These are phyloP conservation scores for Botrytis fabae DNA, from an alignment of 2,329 filamentous ascomycete species.

Conservation along the genomic window DNA sequence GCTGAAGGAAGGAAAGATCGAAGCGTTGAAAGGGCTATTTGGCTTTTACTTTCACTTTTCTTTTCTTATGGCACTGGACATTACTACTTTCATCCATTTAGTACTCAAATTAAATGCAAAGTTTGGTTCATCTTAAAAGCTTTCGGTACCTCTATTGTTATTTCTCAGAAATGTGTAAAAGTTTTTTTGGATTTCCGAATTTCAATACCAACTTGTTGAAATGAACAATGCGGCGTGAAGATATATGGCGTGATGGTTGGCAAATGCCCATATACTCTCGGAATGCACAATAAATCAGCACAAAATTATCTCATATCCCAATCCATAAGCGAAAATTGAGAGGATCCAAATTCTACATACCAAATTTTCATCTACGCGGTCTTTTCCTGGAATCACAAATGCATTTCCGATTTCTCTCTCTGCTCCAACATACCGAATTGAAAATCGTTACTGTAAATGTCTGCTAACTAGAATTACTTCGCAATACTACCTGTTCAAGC, in stretches of 20 bases:
- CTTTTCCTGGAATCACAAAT: background rate
- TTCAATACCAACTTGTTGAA: background rate
- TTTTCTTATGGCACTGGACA: too few species aligned
- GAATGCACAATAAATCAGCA: background rate
- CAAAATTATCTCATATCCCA: accelerated
- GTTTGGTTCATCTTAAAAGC: background rate
- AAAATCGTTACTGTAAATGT: background rate
- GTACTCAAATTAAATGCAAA: background rate
- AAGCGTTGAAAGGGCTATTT: background rate
- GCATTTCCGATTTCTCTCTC: background rate
- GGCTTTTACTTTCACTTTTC: too few species aligned
- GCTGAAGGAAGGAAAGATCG: background rate
- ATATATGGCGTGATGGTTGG: background rate
- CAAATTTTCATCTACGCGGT: background rate
- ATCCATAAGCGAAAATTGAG: background rate
- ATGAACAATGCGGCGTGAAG: background rate
- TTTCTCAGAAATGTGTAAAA: background rate
- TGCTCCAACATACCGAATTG: background rate
- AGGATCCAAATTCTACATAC: background rate
- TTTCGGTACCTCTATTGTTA: background rate
- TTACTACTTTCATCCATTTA: too few species aligned
- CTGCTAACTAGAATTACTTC: too few species aligned
- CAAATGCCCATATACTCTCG: background rate
- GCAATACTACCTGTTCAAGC: too few species aligned
- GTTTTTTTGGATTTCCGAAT: background rate